phyloP scores from a whole-genome alignment of 352 stramenopile species.

The Discostella stelligera region DNA sequence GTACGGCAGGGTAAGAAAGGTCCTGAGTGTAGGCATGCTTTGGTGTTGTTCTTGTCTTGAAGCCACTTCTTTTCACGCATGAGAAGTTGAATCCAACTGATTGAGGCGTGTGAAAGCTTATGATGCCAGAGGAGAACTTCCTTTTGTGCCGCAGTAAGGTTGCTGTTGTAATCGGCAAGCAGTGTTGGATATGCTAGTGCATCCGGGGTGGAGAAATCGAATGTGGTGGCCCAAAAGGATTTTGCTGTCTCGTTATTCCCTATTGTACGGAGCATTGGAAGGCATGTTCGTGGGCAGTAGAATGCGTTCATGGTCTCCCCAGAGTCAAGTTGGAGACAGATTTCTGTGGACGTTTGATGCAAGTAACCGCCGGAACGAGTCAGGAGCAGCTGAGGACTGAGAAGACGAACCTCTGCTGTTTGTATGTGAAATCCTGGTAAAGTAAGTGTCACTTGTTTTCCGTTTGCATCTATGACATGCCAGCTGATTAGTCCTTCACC shows the following conservation, averaged over 20 bases:
- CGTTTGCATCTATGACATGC: not conserved
- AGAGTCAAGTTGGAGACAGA: not conserved
- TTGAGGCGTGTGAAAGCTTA: slow-evolving; percentile 8
- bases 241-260: not conserved
- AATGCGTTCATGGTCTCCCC: not conserved
- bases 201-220: not conserved
- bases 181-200: not conserved
- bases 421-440: not conserved
- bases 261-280: not conserved
- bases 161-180: slow-evolving; percentile 30
- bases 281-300: not conserved
- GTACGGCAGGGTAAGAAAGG: not conserved
- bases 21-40: not conserved
- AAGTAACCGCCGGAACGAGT: not conserved
- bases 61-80: slow-evolving; percentile 13
- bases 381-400: too few relatives aligned
- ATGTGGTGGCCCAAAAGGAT: not conserved
- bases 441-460: too few relatives aligned
- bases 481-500: slow-evolving; percentile 3
- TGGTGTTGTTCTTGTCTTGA: not conserved
- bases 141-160: slow-evolving; percentile 41
- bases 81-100: slow-evolving; percentile 34
- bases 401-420: not conserved
- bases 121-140: slow-evolving; percentile 43
- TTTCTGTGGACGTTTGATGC: not conserved